Percentiles rank a stretch among this genome's conserved stretches.
These are phyloP conservation scores for Lactifluus piperatus DNA, from an alignment of 768 basidiomycete species.

Conservation along the genomic window DNA sequence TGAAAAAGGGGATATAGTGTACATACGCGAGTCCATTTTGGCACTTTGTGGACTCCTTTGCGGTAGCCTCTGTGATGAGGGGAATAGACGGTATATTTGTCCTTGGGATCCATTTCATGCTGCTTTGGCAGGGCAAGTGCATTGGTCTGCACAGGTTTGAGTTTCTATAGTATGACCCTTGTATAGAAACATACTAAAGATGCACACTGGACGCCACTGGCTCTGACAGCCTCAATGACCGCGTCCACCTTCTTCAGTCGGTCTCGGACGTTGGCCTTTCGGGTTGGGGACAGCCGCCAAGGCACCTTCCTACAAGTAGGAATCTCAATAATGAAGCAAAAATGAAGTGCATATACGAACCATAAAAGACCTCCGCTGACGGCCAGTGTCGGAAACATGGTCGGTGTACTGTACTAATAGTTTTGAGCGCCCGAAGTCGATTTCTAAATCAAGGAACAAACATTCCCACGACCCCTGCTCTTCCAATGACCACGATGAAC, in stretches of 20 bases:
- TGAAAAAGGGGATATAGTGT: not conserved
- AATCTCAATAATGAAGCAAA: not conserved
- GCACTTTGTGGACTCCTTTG: conserved; percentile 93
- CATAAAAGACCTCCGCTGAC: conserved; percentile 76
- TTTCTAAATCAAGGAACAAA: not conserved
- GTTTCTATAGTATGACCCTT: not conserved
- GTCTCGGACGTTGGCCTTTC: conserved; percentile 85
- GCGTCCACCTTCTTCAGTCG: conserved; percentile 89
- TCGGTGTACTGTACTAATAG: no score
- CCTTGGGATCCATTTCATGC: conserved; percentile 81
- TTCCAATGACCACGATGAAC: conserved; percentile 19
- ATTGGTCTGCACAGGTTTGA: conserved; percentile 32
- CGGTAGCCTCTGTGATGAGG: conserved; percentile 65
- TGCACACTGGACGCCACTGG: conserved; percentile 70
- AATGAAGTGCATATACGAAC: conserved; percentile 33
- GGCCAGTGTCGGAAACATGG: conserved; percentile 68
- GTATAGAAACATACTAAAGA: conserved; percentile 52
- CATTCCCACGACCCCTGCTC: conserved; percentile 15
- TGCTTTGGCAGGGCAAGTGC: conserved; percentile 87
- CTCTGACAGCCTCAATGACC: conserved; percentile 81
- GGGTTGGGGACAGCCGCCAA: conserved; percentile 84
- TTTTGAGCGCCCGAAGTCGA: not conserved
- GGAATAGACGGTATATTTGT: conserved; percentile 93
- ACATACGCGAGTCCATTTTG: conserved; percentile 91
- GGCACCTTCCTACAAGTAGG: conserved; percentile 73